Conservation (phyloP, 805 yeast genomes). For the Yamadazyma olivae region DNA sequence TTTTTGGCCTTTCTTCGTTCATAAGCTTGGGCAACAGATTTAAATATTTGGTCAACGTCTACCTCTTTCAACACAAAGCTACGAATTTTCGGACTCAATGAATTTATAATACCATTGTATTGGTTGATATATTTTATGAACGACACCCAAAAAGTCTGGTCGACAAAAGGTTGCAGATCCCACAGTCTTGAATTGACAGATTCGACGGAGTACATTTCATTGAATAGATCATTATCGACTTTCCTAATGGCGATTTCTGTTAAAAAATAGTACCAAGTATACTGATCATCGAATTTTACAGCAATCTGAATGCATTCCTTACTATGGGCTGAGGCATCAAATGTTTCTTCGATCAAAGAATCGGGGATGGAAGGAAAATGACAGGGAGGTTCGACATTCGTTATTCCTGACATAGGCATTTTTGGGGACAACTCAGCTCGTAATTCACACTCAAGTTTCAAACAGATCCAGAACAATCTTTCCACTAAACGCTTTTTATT, state of each 20-base stretch:
- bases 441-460: constrained; percentile 36
- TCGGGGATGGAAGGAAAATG: constrained; percentile 30
- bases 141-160: constrained; percentile 20
- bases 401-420: constrained; percentile 31
- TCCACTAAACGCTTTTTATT: constrained; percentile 19
- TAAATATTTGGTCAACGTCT: constrained; percentile 27
- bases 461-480: constrained; percentile 34
- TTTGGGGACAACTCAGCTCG: constrained; percentile 32
- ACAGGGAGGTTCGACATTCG: constrained; percentile 26
- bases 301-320: constrained; percentile 24
- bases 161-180: constrained; percentile 22
- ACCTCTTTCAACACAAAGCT: constrained; percentile 29
- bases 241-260: constrained; percentile 40
- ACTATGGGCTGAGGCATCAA: constrained; percentile 15
- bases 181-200: constrained; percentile 14
- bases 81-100: constrained; percentile 31
- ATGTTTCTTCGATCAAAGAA: constrained; percentile 13
- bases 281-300: constrained; percentile 20
- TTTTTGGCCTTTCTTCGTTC: constrained; percentile 12
- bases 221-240: constrained; percentile 34
- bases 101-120: constrained; percentile 35
- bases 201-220: constrained; percentile 25
- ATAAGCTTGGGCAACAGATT: constrained; percentile 22
- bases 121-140: constrained; percentile 33
- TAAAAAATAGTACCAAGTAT: constrained; percentile 37